These are phyloP conservation scores for Phytophthora pistaciae DNA, from an alignment of 352 stramenopile species.

Conservation along the genomic window DNA sequence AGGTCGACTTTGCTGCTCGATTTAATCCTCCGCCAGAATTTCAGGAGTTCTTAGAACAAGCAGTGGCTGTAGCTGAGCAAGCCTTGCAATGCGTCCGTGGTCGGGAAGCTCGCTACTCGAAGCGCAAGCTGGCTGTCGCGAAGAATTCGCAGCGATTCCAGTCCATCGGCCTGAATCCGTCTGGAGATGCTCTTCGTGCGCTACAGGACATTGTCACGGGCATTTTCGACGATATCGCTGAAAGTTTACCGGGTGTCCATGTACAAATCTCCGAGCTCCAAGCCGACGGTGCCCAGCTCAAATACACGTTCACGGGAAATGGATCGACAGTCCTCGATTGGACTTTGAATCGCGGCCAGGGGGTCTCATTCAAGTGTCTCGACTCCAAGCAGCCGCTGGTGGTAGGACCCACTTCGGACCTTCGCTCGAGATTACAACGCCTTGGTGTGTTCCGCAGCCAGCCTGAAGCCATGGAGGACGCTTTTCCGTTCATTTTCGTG, in stretches of 20 bases:
- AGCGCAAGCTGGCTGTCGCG: conserved; percentile 30
- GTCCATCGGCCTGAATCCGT: conserved; percentile 63
- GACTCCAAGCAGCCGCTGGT: conserved; percentile 53
- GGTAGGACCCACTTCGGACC: conserved; percentile 43
- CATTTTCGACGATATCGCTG: conserved; percentile 58
- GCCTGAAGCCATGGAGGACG: conserved; percentile 12
- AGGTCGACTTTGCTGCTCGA: conserved; percentile 47
- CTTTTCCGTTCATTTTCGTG: conserved; percentile 69
- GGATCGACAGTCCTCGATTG: conserved; percentile 41
- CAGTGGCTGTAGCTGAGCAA: conserved; percentile 45
- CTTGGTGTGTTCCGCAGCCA: conserved; percentile 14
- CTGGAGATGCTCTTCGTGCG: conserved; percentile 53
- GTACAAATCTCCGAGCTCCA: conserved; percentile 70
- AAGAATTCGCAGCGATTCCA: conserved; percentile 30
- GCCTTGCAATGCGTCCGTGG: conserved; percentile 63
- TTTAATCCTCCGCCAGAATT: conserved; percentile 23
- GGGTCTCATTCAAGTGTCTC: conserved; percentile 66
- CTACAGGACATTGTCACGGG: conserved; percentile 50
- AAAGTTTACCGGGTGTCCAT: conserved; percentile 61
- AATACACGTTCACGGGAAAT: conserved; percentile 60
- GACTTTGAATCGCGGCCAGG: conserved; percentile 52
- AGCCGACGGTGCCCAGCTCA: conserved; percentile 46
- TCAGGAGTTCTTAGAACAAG: conserved; percentile 41
- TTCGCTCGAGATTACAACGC: conserved; percentile 41
- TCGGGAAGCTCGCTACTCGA: conserved; percentile 45